Evolutionary conservation across 306 rosid genomes (phyloP), one percentile per base, ranked within the genome.

Genomic region (Abrus pulchellus): DNA sequence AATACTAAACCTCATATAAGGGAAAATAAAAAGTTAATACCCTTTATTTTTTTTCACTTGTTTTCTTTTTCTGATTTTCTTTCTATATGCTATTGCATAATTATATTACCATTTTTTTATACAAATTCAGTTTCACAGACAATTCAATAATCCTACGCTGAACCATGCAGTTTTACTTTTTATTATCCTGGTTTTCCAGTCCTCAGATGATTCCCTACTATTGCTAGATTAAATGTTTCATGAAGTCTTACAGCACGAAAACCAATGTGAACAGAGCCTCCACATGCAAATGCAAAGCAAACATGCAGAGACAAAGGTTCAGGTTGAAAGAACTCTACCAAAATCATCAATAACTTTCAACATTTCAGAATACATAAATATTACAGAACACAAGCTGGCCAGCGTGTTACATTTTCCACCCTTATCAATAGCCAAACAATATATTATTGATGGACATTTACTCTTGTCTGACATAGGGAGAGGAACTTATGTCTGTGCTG

Each of bases 401-500:
- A 77, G 30, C 83, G 73, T 57, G 67, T 73, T 83, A 83, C 82
- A 83, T 56, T 68, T 74, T 57, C 3, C 63, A 34, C 83, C 77
- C 41, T 49, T 14, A 65, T 36, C n/a, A 67, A 68, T 13, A 70
- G 7, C 75, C 68, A 71, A 72, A 67, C 6, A 59, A 63, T 59
- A 59, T 43, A 59, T 43, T 28, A 70, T 48, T 56, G 45, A 55
- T 45, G 80, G 14, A 77, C 70, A 83, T 74, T 70, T n/a, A 88
- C 63, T 87, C 93, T 87, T 81, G 94, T 86, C 97, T 88, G 59
- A 83, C 79, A 85, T 80, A 92, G 2, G 94, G 98, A 44, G 97
- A 95, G 76, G 99, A 89, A 81, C 99, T 93, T 86, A 96, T 76
- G 63, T 95, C 98, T 88, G 98, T 96, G 80, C 96, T 93, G 61